These are phyloP conservation scores for Mortierella sp. DNA, from an alignment of 371 early-diverging fungal genomes.

Conservation along the genomic window DNA sequence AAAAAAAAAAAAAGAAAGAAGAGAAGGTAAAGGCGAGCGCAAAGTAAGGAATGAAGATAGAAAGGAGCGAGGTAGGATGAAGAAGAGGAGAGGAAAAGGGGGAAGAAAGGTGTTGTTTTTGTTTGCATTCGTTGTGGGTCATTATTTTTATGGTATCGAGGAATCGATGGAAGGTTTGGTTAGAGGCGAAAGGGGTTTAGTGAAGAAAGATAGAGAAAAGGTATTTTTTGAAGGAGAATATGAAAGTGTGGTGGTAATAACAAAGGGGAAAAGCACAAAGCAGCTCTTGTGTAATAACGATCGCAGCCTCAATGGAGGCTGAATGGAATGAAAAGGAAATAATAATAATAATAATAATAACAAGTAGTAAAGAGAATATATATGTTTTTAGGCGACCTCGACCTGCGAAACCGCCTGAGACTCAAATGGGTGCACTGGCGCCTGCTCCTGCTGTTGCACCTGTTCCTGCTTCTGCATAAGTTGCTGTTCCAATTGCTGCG, in stretches of 20 bases:
- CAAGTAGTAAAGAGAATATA: background rate
- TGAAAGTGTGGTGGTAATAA: background rate
- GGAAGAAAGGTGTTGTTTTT: background rate
- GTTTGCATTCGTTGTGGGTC: background rate
- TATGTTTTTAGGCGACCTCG: slow-evolving; percentile 9
- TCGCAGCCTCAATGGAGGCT: background rate
- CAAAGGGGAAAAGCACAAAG: background rate
- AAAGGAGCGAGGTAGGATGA: background rate
- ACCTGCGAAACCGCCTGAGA: slow-evolving; percentile 9
- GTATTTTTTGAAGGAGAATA: background rate
- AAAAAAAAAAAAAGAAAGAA: too few relatives aligned
- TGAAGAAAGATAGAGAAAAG: background rate
- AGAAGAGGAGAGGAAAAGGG: background rate
- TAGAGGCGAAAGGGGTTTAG: background rate
- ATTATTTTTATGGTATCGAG: background rate
- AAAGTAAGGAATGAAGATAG: too few relatives aligned
- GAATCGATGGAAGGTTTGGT: background rate
- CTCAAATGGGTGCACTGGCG: background rate
- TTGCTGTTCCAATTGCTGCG: background rate
- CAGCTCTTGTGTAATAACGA: background rate
- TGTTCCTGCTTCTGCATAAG: background rate
- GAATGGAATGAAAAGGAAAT: background rate
- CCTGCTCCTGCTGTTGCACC: background rate
- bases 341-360: background rate
- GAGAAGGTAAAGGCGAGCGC: too few relatives aligned